Evolutionary conservation across 1,284 basidiomycete genomes (phyloP).

Genomic region (Rhodotorula sp.): DNA sequence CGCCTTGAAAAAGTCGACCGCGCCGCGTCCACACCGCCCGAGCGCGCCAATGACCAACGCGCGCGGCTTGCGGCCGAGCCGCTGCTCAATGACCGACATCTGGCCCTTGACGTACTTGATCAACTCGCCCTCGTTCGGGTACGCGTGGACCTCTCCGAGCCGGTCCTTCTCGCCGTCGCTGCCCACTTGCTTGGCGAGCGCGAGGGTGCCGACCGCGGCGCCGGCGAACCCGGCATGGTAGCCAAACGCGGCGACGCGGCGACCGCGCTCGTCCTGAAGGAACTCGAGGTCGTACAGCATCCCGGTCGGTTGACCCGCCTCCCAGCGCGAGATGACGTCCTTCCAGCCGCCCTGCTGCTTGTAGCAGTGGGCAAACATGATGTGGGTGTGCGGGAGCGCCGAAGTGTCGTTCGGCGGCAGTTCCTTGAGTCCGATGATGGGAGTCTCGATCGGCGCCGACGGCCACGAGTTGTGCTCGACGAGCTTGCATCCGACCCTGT

Average conservation of each 20-base stretch:
- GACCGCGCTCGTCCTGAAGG: conserved; percentile 76
- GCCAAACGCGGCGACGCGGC: conserved; percentile 97
- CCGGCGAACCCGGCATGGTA: conserved; percentile 99
- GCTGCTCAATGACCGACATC: conserved; percentile 58
- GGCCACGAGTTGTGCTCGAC: conserved; percentile 91
- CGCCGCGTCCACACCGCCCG: conserved; percentile 93
- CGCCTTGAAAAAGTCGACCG: conserved; percentile 91
- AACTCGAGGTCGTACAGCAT: conserved; percentile 97
- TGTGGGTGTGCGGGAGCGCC: conserved; percentile 88
- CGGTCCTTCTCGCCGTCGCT: conserved; percentile 56
- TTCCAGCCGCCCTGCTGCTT: conserved; percentile 95
- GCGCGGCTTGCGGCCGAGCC: conserved; percentile 68
- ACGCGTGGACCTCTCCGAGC: conserved; percentile 73
- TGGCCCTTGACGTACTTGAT: conserved; percentile 61
- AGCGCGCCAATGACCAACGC: conserved; percentile 95
- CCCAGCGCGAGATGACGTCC: conserved; percentile 82
- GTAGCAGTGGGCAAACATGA: conserved; percentile 99
- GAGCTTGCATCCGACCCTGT: conserved; percentile 83
- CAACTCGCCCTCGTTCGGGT: conserved; percentile 78
- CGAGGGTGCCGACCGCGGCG: conserved; percentile 87
- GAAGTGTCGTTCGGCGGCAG: conserved; percentile 71
- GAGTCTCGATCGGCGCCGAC: conserved; percentile 66
- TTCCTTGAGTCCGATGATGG: conserved; percentile 97
- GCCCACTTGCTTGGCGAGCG: conserved; percentile 67
- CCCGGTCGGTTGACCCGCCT: conserved; percentile 67